Base-by-base conservation (phyloP, 1,284 basidiomycete species). In the Athelia sp. region DNA sequence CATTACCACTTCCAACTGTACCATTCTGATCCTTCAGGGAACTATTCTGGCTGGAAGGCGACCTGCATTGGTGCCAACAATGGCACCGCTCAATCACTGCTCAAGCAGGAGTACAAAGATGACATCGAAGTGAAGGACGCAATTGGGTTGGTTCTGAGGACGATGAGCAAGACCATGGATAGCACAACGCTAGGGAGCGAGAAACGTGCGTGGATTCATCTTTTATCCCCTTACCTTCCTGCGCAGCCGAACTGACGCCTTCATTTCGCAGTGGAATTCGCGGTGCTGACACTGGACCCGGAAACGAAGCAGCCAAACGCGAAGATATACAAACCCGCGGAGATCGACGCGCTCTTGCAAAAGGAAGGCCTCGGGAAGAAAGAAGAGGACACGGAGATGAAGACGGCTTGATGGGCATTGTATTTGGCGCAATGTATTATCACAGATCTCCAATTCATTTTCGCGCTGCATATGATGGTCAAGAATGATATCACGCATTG, bases 161-260 rank as follows among this genome's bases (percentile, higher is more conserved):
- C 94, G 48, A 93, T 99, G 87, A 95, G 93, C 78, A 99, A 98
- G 81, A 98, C 96, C 44, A 98, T 99, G 95, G 96, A 99, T 66
- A 94, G 93, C 56, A 98, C 96, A 24, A 95, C 92, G 47, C 71
- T 99, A 54, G 90, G 93, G 46, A 94, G 91, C 64, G 94, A 98
- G 71, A 97, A 96, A 69, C 73, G 94, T 96, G n/a, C 73, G 94
- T 29, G 56, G 64, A 90, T 78, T 29, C 21, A 18, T 43, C 51
- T 47, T 46, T 8, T 24, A 26, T 36, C 29, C 52, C 24, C 47
- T 24, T 21, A 43, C 43, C 36, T 26, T 26, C 44, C 35, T 44
- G 24, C 46, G 43, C 36, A 44, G 45, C 50, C 42, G n/a, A n/a
- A n/a, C n/a, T n/a, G n/a, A 10, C 14, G 23, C 45, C 15, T n/a